These are phyloP conservation scores for Vitis hybrid DNA, from an alignment of 177 flowering plant genomes.

Conservation along the genomic window DNA sequence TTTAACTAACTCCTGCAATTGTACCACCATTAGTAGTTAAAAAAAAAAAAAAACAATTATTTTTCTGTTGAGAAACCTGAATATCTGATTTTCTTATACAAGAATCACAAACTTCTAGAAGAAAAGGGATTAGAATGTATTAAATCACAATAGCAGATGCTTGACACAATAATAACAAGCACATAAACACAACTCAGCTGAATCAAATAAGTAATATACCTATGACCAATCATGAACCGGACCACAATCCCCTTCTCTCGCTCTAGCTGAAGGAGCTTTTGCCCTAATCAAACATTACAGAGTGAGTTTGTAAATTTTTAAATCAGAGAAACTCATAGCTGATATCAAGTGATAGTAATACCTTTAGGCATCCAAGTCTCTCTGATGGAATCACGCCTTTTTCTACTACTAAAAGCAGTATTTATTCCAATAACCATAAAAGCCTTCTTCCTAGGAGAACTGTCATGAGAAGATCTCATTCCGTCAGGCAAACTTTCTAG, in stretches of 20 bases:
- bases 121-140: too few species aligned
- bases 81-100: too few species aligned
- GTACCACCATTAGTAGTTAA: too few species aligned
- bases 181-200: too few species aligned
- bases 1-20: too few species aligned
- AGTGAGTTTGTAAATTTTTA: background rate
- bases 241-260: conserved; percentile 14
- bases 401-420: conserved; percentile 12
- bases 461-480: background rate
- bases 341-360: background rate
- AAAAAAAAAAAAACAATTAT: too few species aligned
- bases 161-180: too few species aligned
- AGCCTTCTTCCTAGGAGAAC: conserved; percentile 7
- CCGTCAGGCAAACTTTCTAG: background rate
- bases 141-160: too few species aligned
- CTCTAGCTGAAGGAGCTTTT: conserved; percentile 11
- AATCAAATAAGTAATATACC: background rate
- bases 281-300: conserved; percentile 7
- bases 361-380: conserved; percentile 17
- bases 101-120: too few species aligned
- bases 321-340: background rate
- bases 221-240: conserved; percentile 12
- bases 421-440: conserved; percentile 1
- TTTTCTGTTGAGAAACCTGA: too few species aligned
- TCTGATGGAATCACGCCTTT: conserved; percentile 8